phyloP scores from a whole-genome alignment of 495 filamentous ascomycete genomes.

The Penicillium angulare region DNA sequence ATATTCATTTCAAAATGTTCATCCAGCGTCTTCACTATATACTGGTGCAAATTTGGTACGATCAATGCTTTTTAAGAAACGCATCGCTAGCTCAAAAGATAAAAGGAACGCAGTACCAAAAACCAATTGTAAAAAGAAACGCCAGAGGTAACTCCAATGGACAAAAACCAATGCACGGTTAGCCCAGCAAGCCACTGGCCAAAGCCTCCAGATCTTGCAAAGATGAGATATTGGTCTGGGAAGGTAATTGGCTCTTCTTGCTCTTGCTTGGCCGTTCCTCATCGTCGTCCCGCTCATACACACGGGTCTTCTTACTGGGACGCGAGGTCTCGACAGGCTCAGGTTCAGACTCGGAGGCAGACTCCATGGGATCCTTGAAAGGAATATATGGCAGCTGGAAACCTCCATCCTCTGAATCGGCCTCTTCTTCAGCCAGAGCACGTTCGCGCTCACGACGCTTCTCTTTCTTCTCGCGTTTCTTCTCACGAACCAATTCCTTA shows the following conservation, averaged over 20 bases:
- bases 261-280: slow-evolving; percentile 43
- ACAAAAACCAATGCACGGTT: slow-evolving; percentile 15
- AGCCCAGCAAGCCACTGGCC: slow-evolving; percentile 76
- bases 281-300: slow-evolving; percentile 35
- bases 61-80: slow-evolving; percentile 16
- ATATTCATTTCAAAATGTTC: background rate
- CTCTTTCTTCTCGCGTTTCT: slow-evolving; percentile 81
- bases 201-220: slow-evolving; percentile 87
- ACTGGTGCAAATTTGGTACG: slow-evolving; percentile 7
- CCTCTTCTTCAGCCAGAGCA: slow-evolving; percentile 45
- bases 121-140: too few relatives aligned
- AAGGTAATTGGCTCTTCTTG: slow-evolving; percentile 48
- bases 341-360: slow-evolving; percentile 29
- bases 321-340: slow-evolving; percentile 19
- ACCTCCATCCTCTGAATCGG: slow-evolving; percentile 39
- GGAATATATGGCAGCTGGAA: slow-evolving; percentile 41
- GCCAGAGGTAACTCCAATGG: slow-evolving; percentile 9
- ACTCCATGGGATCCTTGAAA: slow-evolving; percentile 27
- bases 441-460: slow-evolving; percentile 77
- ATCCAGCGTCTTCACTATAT: slow-evolving; percentile 5
- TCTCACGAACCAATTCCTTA: slow-evolving; percentile 74
- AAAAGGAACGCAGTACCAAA: too few relatives aligned
- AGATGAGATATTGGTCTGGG: slow-evolving; percentile 67
- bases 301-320: slow-evolving; percentile 47
- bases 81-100: slow-evolving; percentile 17